A percentile compares a stretch with the other conserved stretches of the same genome.
Conservation (phyloP, 2,329 filamentous ascomycete species). For the Paraconiothyrium sp. region DNA sequence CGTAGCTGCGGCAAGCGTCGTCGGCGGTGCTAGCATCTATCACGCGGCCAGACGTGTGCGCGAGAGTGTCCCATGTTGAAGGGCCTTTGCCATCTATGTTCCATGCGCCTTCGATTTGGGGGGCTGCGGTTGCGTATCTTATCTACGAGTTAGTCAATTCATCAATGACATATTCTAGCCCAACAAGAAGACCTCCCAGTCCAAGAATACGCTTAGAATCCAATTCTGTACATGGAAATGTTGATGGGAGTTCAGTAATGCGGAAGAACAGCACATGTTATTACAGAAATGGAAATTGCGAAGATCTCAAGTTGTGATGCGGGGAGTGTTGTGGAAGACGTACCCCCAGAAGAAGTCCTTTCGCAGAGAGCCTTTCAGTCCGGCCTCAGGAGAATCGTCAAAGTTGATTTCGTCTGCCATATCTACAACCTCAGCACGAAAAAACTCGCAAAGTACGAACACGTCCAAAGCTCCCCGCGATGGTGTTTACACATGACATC, state of each 20-base stretch:
- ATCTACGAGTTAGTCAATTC: neutral
- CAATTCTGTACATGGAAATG: no score
- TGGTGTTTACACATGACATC: neutral
- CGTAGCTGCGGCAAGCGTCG: conserved; percentile 45
- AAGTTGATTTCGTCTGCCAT: conserved; percentile 12
- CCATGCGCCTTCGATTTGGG: conserved; percentile 58
- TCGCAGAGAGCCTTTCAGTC: conserved; percentile 36
- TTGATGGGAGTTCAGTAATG: no score
- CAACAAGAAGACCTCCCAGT: no score
- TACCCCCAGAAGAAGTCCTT: conserved; percentile 52
- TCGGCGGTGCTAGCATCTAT: conserved; percentile 50
- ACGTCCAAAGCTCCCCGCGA: neutral
- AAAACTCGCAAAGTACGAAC: neutral
- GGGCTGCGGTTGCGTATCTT: conserved; percentile 53
- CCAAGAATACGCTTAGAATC: no score
- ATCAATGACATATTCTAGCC: no score
- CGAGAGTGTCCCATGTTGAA: conserved; percentile 56
- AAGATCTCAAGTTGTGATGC: no score
- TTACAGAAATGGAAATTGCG: no score
- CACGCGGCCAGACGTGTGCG: conserved; percentile 52
- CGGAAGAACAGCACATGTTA: no score
- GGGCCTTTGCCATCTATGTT: conserved; percentile 54
- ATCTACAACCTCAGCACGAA: neutral
- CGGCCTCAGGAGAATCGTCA: conserved; percentile 14
- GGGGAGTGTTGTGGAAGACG: neutral